Evolutionary conservation across 1,284 basidiomycete species (phyloP).

Genomic region (Cutaneotrichosporon mucoides): DNA sequence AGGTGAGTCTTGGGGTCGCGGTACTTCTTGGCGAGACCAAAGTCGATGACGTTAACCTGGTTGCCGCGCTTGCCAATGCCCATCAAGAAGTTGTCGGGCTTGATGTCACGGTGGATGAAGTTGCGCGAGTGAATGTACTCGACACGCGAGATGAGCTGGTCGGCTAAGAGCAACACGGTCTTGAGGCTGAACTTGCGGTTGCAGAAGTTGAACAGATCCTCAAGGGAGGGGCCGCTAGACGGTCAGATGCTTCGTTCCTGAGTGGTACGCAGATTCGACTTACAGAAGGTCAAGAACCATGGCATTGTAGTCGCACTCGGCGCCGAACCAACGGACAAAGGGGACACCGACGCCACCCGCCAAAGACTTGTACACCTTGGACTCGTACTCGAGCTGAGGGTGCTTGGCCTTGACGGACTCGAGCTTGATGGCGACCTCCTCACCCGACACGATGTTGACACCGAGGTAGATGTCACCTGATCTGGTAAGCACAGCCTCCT

Average conservation of each 20-base stretch:
- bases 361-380: constrained; percentile 93
- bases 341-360: constrained; percentile 98
- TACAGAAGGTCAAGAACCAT: constrained; percentile 95
- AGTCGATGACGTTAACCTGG: constrained; percentile 99
- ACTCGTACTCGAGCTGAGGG: constrained; percentile 99
- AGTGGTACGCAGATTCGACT: constrained; percentile 19
- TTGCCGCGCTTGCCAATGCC: constrained; percentile 99
- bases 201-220: constrained; percentile 99
- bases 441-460: constrained; percentile 99
- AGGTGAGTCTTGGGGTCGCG: constrained; percentile 98
- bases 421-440: constrained; percentile 99
- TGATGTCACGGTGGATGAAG: constrained; percentile 99
- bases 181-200: constrained; percentile 97
- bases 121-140: constrained; percentile 99
- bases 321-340: constrained; percentile 97
- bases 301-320: constrained; percentile 99
- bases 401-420: constrained; percentile 99
- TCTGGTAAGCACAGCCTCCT: constrained; percentile 12
- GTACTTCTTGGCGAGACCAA: constrained; percentile 99
- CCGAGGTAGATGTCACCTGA: constrained; percentile 98
- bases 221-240: constrained; percentile 76
- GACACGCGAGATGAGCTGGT: constrained; percentile 96
- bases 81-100: constrained; percentile 99
- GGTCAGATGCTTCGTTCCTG: neutral
- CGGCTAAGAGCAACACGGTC: constrained; percentile 93